phyloP scores from a whole-genome alignment of 208 protist genomes.

The Acanthamoeba quina region DNA sequence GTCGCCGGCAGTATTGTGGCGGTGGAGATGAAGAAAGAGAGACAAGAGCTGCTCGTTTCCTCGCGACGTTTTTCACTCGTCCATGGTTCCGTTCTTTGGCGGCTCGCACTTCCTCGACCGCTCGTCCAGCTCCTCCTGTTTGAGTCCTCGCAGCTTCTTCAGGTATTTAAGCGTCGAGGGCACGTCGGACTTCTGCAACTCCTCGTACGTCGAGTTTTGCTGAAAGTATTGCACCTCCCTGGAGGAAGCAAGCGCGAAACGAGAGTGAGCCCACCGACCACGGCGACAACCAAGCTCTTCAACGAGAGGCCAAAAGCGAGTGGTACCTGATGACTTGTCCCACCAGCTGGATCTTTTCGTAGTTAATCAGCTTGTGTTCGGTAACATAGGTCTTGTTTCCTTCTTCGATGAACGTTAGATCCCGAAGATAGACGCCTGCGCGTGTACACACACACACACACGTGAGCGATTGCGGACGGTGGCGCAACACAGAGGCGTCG shows the following conservation, averaged over 20 bases:
- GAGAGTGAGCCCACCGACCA: not conserved
- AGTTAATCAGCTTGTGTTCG: slow-evolving; percentile 51
- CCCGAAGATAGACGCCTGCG: slow-evolving; percentile 67
- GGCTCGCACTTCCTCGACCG: slow-evolving; percentile 59
- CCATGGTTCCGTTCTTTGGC: slow-evolving; percentile 50
- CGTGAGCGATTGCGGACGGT: too few relatives aligned
- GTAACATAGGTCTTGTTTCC: slow-evolving; percentile 53
- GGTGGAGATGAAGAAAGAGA: not conserved
- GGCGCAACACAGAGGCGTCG: not conserved
- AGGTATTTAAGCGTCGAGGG: slow-evolving; percentile 61
- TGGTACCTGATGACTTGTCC: slow-evolving; percentile 55
- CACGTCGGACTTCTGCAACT: slow-evolving; percentile 31
- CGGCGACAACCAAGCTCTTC: not conserved
- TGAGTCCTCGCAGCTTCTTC: slow-evolving; percentile 63
- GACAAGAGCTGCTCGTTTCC: too few relatives aligned
- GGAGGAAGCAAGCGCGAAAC: not conserved
- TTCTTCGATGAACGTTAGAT: slow-evolving; percentile 69
- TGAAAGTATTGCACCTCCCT: slow-evolving; percentile 74
- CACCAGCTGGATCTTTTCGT: slow-evolving; percentile 67
- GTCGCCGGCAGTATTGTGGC: too few relatives aligned
- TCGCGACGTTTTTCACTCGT: not conserved
- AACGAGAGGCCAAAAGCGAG: not conserved
- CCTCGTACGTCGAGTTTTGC: slow-evolving; percentile 31
- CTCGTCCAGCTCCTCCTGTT: slow-evolving; percentile 58
- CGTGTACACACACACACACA: not conserved